Conservation (phyloP, 805 yeast species). For the Candida argentea region DNA sequence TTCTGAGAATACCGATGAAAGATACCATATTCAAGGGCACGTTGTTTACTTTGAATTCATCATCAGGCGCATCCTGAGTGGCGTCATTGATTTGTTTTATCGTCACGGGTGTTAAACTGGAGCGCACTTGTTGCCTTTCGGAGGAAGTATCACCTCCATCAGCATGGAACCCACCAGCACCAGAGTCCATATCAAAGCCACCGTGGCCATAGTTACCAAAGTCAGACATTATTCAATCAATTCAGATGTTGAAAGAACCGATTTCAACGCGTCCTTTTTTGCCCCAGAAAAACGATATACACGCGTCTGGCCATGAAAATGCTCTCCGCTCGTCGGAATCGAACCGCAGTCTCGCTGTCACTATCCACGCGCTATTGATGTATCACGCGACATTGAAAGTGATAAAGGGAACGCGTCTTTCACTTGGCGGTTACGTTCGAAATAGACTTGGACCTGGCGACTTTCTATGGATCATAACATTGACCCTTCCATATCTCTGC, state of each 20-base stretch:
- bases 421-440: too few species aligned
- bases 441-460: too few species aligned
- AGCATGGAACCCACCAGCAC: constrained; percentile 12
- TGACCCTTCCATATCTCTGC: too few species aligned
- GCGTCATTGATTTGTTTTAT: constrained; percentile 62
- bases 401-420: too few species aligned
- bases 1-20: constrained; percentile 62
- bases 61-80: constrained; percentile 54
- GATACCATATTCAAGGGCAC: constrained; percentile 55
- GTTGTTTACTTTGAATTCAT: constrained; percentile 49
- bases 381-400: too few species aligned
- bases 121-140: constrained; percentile 12
- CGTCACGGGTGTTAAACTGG: constrained; percentile 49
- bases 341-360: too few species aligned
- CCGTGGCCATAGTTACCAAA: constrained; percentile 11
- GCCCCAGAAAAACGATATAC: too few species aligned
- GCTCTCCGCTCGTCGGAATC: too few species aligned
- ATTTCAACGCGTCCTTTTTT: too few species aligned
- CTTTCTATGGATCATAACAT: too few species aligned
- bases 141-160: constrained; percentile 12
- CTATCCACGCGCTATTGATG: too few species aligned
- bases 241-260: neutral
- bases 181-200: constrained; percentile 12
- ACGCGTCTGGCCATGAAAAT: too few species aligned
- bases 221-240: constrained; percentile 2